Evolutionary conservation across 2,329 filamentous ascomycete genomes (phyloP).

Genomic region (Penicillium sp.): DNA sequence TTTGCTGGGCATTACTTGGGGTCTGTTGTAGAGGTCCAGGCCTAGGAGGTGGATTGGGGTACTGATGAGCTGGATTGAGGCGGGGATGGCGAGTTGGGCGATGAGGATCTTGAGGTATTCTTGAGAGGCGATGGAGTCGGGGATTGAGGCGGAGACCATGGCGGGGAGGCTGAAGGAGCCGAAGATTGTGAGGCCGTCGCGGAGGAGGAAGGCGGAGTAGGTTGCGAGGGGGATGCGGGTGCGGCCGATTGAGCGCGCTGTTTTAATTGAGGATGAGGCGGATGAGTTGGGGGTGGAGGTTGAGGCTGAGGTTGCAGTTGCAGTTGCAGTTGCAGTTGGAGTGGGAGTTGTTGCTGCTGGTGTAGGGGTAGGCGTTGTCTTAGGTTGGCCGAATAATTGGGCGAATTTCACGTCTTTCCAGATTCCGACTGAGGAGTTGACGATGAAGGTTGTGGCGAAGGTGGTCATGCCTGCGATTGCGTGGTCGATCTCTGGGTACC

Average conservation of each 20-base stretch:
- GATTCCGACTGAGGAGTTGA: constrained; percentile 74
- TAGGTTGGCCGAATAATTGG: constrained; percentile 62
- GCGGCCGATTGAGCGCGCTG: constrained; percentile 30
- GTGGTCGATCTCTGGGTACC: constrained; percentile 52
- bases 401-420: constrained; percentile 88
- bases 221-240: constrained; percentile 50
- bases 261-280: constrained; percentile 18
- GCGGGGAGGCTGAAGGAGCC: constrained; percentile 32
- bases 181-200: constrained; percentile 86
- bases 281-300: constrained; percentile 12
- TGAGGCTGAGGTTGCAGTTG: constrained; percentile 4
- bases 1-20: constrained; percentile 45
- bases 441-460: constrained; percentile 72
- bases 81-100: constrained; percentile 78
- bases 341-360: not conserved
- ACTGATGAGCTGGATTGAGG: constrained; percentile 72
- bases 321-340: constrained; percentile 2
- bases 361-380: constrained; percentile 5
- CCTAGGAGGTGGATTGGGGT: constrained; percentile 84
- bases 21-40: constrained; percentile 79
- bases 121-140: constrained; percentile 72
- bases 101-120: constrained; percentile 84
- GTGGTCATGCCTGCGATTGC: constrained; percentile 74
- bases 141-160: constrained; percentile 54
- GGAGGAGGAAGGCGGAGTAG: constrained; percentile 67